Conservation (phyloP, 768 basidiomycete genomes). For the Candolleomyces aberdarensis region DNA sequence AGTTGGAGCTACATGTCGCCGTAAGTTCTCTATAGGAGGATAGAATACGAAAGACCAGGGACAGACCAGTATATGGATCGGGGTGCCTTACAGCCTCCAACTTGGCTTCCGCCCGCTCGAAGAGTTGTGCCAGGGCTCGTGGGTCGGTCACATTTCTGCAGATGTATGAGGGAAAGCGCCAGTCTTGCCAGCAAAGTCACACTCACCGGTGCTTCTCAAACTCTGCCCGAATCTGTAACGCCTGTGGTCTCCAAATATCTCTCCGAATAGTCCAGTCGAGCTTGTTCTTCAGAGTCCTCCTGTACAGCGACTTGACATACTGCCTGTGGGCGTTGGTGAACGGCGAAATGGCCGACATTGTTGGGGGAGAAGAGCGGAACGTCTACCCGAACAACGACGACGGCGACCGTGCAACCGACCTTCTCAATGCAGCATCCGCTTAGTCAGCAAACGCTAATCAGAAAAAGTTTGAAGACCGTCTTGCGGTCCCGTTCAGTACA, state of each 20-base stretch:
- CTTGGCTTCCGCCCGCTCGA: constrained; percentile 76
- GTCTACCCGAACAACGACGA: background rate
- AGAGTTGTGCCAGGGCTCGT: constrained; percentile 69
- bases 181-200: constrained; percentile 1
- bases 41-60: constrained; percentile 7
- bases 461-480: constrained; percentile 8
- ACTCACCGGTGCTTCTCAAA: constrained; percentile 90
- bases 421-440: background rate
- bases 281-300: constrained; percentile 79
- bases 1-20: constrained; percentile 53
- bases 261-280: constrained; percentile 88
- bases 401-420: background rate
- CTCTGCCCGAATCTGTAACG: constrained; percentile 83
- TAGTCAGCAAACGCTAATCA: constrained; percentile 14
- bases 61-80: constrained; percentile 91
- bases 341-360: constrained; percentile 47
- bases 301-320: constrained; percentile 92
- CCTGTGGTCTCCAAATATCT: constrained; percentile 82
- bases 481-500: constrained; percentile 9
- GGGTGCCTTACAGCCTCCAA: constrained; percentile 73
- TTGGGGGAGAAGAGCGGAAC: background rate
- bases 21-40: background rate
- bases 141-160: constrained; percentile 81
- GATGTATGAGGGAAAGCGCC: background rate
- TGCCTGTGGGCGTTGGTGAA: constrained; percentile 75